These are phyloP conservation scores for Torulaspora delbrueckii DNA, from an alignment of 805 yeast genomes.

Conservation along the genomic window DNA sequence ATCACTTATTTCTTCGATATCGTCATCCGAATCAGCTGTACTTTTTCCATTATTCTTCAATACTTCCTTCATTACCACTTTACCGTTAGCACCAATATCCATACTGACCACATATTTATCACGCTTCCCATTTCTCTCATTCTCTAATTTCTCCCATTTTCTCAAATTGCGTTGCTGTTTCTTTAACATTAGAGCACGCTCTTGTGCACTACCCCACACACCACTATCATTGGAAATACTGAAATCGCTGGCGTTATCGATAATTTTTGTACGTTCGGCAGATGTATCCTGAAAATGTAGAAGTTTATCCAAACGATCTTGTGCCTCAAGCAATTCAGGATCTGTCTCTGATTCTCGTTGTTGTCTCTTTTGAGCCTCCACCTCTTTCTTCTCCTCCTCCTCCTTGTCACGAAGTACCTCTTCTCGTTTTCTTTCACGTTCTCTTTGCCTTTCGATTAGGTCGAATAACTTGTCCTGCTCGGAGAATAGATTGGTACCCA, in stretches of 20 bases:
- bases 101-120: constrained; percentile 64
- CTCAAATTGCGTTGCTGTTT: constrained; percentile 74
- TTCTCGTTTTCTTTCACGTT: constrained; percentile 36
- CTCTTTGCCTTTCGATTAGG: constrained; percentile 48
- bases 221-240: constrained; percentile 49
- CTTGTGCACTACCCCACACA: constrained; percentile 79
- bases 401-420: constrained; percentile 29
- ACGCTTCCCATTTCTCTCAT: constrained; percentile 65
- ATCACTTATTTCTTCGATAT: constrained; percentile 36
- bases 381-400: constrained; percentile 31
- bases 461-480: constrained; percentile 64
- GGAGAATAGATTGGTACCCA: constrained; percentile 60
- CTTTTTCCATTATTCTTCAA: constrained; percentile 23
- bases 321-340: constrained; percentile 62
- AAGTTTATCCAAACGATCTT: constrained; percentile 64
- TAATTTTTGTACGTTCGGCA: constrained; percentile 84
- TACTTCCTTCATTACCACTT: constrained; percentile 58
- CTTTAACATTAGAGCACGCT: constrained; percentile 81
- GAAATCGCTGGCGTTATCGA: constrained; percentile 86
- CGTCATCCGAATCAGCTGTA: constrained; percentile 31
- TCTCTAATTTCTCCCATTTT: constrained; percentile 54
- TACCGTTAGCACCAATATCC: constrained; percentile 70
- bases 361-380: constrained; percentile 39
- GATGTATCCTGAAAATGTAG: constrained; percentile 80
- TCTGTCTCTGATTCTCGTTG: constrained; percentile 44